These are phyloP conservation scores for Apophysomyces elegans DNA, from an alignment of 371 early-diverging fungal species.

Conservation along the genomic window DNA sequence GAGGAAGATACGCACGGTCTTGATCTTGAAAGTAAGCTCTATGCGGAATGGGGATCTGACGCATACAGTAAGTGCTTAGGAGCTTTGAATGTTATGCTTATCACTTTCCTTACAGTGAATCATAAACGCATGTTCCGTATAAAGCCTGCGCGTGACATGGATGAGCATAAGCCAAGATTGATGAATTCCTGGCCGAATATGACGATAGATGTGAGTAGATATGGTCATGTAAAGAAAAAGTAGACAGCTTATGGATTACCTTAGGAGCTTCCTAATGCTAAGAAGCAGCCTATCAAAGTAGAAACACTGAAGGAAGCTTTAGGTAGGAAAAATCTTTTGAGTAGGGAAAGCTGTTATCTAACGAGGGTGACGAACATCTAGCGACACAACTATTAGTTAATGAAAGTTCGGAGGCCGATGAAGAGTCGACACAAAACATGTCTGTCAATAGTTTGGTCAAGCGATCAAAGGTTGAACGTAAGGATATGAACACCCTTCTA, in stretches of 20 bases:
- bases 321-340: conserved; percentile 4
- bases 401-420: not conserved
- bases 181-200: conserved; percentile 10
- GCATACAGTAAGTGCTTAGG: conserved; percentile 27
- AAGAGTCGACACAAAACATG: conserved; percentile 9
- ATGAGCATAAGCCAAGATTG: conserved; percentile 24
- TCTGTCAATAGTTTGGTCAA: conserved; percentile 9
- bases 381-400: conserved; percentile 1
- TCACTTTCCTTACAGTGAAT: conserved; percentile 10
- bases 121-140: conserved; percentile 19
- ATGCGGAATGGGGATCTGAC: conserved; percentile 50
- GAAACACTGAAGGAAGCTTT: conserved; percentile 23
- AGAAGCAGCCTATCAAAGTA: conserved; percentile 14
- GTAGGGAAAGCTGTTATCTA: too few species aligned
- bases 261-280: not conserved
- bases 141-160: not conserved
- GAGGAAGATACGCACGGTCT: conserved; percentile 49
- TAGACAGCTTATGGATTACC: not conserved
- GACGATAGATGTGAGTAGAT: not conserved
- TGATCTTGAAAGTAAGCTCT: conserved; percentile 47
- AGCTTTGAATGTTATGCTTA: not conserved
- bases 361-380: not conserved
- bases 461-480: conserved; percentile 14
- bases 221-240: not conserved
- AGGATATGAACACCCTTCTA: conserved; percentile 20